Percentiles rank a stretch among this genome's conserved stretches.
Conservation (phyloP, 306 rosid genomes). For the Calophaca sinica region DNA sequence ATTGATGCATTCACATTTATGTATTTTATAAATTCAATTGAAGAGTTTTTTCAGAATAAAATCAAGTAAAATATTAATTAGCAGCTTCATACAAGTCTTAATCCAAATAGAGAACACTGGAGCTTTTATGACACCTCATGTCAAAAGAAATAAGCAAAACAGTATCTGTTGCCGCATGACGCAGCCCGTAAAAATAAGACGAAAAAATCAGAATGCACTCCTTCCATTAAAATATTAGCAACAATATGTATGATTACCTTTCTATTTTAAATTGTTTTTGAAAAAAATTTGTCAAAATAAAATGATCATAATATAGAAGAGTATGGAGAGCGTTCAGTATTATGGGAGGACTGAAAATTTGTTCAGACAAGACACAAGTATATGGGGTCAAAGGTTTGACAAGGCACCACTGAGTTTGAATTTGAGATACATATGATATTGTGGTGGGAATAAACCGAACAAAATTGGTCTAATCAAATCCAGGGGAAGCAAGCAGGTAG, state of each 20-base stretch:
- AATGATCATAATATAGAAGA: neutral
- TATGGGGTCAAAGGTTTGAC: neutral
- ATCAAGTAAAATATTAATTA: no score
- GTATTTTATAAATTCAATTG: no score
- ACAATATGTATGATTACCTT: neutral
- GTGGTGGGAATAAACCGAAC: no score
- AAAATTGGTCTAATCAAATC: slow-evolving; percentile 1
- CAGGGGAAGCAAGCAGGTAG: neutral
- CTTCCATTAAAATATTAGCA: neutral
- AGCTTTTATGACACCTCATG: no score
- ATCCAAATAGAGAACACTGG: no score
- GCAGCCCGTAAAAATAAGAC: no score
- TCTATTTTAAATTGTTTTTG: neutral
- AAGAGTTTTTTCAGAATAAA: no score
- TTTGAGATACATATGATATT: neutral
- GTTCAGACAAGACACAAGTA: neutral
- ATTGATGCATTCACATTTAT: no score
- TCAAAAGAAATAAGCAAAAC: no score
- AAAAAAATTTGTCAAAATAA: neutral
- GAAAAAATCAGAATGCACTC: no score
- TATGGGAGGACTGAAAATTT: neutral
- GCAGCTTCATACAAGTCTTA: no score
- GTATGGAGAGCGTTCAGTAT: neutral
- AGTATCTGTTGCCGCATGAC: no score
- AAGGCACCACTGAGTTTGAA: slow-evolving; percentile 14